Evolutionary conservation across 768 basidiomycete genomes (phyloP).

Genomic region (Cytidiella melzeri): DNA sequence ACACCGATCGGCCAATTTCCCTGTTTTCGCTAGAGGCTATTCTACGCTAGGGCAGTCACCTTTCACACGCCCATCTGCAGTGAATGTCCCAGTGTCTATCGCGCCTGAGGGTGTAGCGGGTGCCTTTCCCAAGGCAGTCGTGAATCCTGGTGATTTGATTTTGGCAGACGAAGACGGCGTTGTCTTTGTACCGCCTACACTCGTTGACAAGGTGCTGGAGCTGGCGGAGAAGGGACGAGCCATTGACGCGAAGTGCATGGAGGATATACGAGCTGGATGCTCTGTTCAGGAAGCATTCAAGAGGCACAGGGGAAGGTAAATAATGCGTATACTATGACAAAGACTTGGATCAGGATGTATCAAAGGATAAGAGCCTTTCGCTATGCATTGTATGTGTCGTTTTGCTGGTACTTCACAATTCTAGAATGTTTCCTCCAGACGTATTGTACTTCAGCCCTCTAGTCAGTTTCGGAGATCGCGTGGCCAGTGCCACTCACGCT

Average conservation of each 20-base stretch:
- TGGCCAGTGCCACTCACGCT: no score
- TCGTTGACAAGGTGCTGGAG: slow-evolving; percentile 50
- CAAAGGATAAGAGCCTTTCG: not conserved
- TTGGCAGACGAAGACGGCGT: slow-evolving; percentile 89
- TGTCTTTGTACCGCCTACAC: slow-evolving; percentile 61
- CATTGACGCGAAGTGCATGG: slow-evolving; percentile 66
- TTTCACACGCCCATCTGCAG: slow-evolving; percentile 73
- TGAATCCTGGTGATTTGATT: slow-evolving; percentile 76
- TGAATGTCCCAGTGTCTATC: slow-evolving; percentile 61
- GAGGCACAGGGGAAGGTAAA: slow-evolving; percentile 53
- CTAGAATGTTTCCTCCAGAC: no score
- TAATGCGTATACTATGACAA: not conserved
- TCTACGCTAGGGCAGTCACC: slow-evolving; percentile 84
- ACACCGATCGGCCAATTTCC: slow-evolving; percentile 61
- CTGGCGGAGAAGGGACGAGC: slow-evolving; percentile 52
- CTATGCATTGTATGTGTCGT: not conserved
- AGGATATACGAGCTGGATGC: slow-evolving; percentile 69
- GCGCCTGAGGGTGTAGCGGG: slow-evolving; percentile 28
- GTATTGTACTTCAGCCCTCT: no score
- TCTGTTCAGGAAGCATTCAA: slow-evolving; percentile 77
- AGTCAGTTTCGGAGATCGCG: no score
- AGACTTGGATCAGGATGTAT: not conserved
- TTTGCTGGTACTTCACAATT: no score
- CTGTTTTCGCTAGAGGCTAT: slow-evolving; percentile 76
- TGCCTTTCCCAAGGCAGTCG: slow-evolving; percentile 45